Percentiles rank a stretch among this genome's conserved stretches.
phyloP scores from a whole-genome alignment of 352 stramenopile genomes.

The Pythium graminicola region DNA sequence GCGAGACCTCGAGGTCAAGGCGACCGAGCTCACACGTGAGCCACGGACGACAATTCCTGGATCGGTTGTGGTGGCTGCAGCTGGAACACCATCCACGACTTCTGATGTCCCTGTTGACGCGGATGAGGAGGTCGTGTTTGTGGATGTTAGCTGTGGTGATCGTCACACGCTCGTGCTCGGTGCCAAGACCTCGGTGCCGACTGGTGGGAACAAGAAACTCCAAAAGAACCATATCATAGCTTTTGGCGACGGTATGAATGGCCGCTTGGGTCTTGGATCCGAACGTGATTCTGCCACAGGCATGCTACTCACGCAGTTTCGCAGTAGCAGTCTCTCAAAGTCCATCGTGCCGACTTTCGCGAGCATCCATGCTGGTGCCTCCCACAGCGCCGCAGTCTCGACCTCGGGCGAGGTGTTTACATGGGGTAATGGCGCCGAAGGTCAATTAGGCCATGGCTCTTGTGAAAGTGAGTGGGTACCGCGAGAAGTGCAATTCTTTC shows the following conservation, averaged over 20 bases:
- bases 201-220: background rate
- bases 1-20: constrained; percentile 24
- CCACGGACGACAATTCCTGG: constrained; percentile 13
- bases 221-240: constrained; percentile 41
- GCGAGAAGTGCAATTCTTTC: constrained; percentile 43
- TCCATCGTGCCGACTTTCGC: constrained; percentile 34
- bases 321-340: background rate
- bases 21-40: background rate
- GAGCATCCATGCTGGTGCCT: constrained; percentile 35
- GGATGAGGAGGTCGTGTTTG: constrained; percentile 41
- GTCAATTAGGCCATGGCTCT: constrained; percentile 46
- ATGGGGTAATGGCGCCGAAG: constrained; percentile 52
- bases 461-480: constrained; percentile 55
- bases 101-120: constrained; percentile 1
- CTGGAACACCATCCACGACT: background rate
- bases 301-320: constrained; percentile 35
- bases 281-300: constrained; percentile 42
- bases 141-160: constrained; percentile 59
- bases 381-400: constrained; percentile 48
- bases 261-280: constrained; percentile 45
- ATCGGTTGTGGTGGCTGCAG: background rate
- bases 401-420: constrained; percentile 50
- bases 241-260: constrained; percentile 68
- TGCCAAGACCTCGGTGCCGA: background rate
- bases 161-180: constrained; percentile 53